Evolutionary conservation across 345 rosid species (phyloP).

Genomic region (Lepidium africanum): DNA sequence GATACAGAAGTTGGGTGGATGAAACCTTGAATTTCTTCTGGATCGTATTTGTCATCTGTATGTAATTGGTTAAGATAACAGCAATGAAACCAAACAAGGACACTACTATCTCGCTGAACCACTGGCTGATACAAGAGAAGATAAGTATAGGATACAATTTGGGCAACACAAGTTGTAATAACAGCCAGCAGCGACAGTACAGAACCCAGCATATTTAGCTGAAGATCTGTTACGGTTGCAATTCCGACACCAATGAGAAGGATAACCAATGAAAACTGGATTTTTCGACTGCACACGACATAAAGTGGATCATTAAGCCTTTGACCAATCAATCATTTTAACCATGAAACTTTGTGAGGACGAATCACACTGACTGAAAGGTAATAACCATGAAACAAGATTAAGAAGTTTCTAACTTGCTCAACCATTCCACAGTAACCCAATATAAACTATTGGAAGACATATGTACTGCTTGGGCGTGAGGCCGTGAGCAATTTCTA

Average conservation of each 20-base stretch:
- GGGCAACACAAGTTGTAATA: slow-evolving; percentile 83
- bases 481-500: background rate
- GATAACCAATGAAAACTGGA: slow-evolving; percentile 3
- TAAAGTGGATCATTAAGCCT: background rate
- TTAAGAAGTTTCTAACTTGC: background rate
- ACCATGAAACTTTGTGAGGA: background rate
- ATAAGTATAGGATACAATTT: slow-evolving; percentile 70
- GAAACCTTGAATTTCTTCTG: slow-evolving; percentile 96
- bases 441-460: background rate
- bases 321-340: background rate
- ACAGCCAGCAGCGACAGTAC: slow-evolving; percentile 76
- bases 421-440: background rate
- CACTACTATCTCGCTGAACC: background rate
- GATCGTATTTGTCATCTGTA: slow-evolving; percentile 91
- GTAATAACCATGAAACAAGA: background rate
- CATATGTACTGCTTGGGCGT: background rate
- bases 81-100: background rate
- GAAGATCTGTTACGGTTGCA: slow-evolving; percentile 93
- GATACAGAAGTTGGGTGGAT: slow-evolving; percentile 89
- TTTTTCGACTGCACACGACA: slow-evolving; percentile 13
- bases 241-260: slow-evolving; percentile 52
- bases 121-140: background rate
- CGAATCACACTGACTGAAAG: background rate
- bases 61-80: slow-evolving; percentile 38
- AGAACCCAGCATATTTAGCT: slow-evolving; percentile 85